Evolutionary conservation across 495 filamentous ascomycete genomes (phyloP), one percentile per base, ranked within the genome.

Genomic region (Penicillium verhagenii): DNA sequence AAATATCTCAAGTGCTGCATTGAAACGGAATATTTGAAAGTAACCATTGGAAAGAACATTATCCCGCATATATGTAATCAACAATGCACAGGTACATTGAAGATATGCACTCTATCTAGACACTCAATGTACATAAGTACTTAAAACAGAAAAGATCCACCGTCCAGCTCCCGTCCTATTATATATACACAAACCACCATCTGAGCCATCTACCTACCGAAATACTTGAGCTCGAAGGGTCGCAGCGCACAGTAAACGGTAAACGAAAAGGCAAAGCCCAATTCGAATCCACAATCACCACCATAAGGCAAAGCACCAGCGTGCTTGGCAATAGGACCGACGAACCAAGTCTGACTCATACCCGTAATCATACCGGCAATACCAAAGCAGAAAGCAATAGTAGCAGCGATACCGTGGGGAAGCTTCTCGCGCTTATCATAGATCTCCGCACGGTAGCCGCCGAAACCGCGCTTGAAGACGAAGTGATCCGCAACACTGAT

Each of bases 281-380:
- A 56, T 73, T 90, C 86, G 66, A 92, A 91, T 0, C 87, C 89
- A 2, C 92, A 68, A 74, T 94, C 90, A 29, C 87, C 90, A 26
- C 86, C 87, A 58, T 61, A 80, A 2, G 67, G 70, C 2, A 72
- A 67, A 38, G 60, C 71, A 20, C 88, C 87, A 43, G 83, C 85
- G 25, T 84, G 71, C 50, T 74, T 74, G 2, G 85, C 86, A 51
- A 95, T 86, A 0, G 88, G 88, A 0, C 90, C 90, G 2, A 80
- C 80, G 59, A 72, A 92, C 88, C 89, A 92, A 0, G 76, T 64
- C 68, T 93, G 89, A 24, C 85, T 82, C 87, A 92, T 92, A 18
- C 90, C 89, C 13, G 84, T 76, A 6, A 90, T 74, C 54, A 90
- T 86, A 19, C 90, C 90, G n/a, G 79, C 75, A 47, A 91, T 64